Percentiles rank a stretch among this genome's conserved stretches.
phyloP scores from a whole-genome alignment of 768 basidiomycete species.

The Kwoniella dejecticola region DNA sequence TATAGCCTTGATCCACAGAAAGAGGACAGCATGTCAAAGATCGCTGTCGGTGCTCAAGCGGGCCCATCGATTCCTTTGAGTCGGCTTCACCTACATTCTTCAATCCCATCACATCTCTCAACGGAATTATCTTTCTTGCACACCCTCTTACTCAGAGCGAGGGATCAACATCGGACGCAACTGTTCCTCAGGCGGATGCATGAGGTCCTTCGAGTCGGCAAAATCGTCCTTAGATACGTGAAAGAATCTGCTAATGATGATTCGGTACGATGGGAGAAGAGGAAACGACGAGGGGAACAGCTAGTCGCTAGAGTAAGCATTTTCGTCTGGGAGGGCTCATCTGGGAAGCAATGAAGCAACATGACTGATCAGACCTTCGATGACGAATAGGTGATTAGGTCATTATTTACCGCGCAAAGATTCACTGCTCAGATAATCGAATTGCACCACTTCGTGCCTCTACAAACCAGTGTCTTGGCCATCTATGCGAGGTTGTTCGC shows the following conservation, averaged over 20 bases:
- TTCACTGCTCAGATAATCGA: slow-evolving; percentile 31
- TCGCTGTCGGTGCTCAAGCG: background rate
- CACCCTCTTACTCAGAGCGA: slow-evolving; percentile 25
- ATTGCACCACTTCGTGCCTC: slow-evolving; percentile 42
- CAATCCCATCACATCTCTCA: slow-evolving; percentile 27
- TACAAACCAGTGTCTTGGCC: slow-evolving; percentile 30
- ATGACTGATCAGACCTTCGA: background rate
- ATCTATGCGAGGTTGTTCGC: slow-evolving; percentile 40
- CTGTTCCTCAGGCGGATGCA: slow-evolving; percentile 34
- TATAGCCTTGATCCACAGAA: too few species aligned
- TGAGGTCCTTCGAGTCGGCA: slow-evolving; percentile 28
- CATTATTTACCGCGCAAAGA: slow-evolving; percentile 21
- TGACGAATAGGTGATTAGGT: slow-evolving; percentile 9
- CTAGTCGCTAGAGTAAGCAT: slow-evolving; percentile 3
- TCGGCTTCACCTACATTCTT: slow-evolving; percentile 21
- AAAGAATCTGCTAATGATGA: background rate
- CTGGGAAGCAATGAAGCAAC: background rate
- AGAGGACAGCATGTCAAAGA: background rate
- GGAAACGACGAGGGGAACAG: background rate
- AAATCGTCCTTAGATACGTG: background rate
- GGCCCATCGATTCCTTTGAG: slow-evolving; percentile 1
- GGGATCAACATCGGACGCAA: slow-evolving; percentile 40
- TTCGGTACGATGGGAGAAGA: slow-evolving; percentile 6
- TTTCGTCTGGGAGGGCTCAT: background rate
- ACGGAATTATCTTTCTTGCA: slow-evolving; percentile 32